Percentiles rank a stretch among this genome's conserved stretches.
These are phyloP conservation scores for Puccinia horiana DNA, from an alignment of 1,284 basidiomycete genomes.

Conservation along the genomic window DNA sequence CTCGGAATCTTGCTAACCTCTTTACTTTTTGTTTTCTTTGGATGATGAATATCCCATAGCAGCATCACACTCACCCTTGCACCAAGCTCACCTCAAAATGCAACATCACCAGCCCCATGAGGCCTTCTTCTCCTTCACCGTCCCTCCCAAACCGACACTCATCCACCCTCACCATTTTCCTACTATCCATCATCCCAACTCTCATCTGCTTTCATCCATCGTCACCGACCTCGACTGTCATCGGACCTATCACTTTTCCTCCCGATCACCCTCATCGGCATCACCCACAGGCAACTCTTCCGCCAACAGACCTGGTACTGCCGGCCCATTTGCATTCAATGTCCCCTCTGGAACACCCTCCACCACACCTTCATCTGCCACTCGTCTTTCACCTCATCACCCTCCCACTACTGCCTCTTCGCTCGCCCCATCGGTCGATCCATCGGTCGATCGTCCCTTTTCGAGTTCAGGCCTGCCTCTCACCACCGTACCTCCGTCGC, in stretches of 20 bases:
- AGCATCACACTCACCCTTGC: neutral
- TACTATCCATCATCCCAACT: neutral
- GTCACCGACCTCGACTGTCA: neutral
- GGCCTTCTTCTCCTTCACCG: conserved; percentile 31
- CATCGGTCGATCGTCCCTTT: neutral
- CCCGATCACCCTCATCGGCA: neutral
- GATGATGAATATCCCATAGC: neutral
- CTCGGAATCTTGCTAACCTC: neutral
- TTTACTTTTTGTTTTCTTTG: neutral
- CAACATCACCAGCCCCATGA: conserved; percentile 34
- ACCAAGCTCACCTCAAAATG: neutral
- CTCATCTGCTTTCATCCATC: neutral
- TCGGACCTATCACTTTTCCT: neutral
- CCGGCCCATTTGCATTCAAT: conserved; percentile 25
- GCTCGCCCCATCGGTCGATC: neutral
- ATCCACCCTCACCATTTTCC: conserved; percentile 4
- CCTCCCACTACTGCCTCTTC: neutral
- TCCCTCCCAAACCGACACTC: conserved; percentile 25
- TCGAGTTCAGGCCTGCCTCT: conserved; percentile 5
- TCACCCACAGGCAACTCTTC: neutral
- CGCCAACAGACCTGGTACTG: neutral
- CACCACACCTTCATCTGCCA: neutral
- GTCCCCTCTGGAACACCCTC: conserved; percentile 10
- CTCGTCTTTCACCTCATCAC: neutral
- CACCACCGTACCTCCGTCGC: no score